Evolutionary conservation across 202 grass and related monocot genomes (phyloP), one percentile per base, ranked within the genome.

Genomic region (Bolboschoenoplectus hybrid): DNA sequence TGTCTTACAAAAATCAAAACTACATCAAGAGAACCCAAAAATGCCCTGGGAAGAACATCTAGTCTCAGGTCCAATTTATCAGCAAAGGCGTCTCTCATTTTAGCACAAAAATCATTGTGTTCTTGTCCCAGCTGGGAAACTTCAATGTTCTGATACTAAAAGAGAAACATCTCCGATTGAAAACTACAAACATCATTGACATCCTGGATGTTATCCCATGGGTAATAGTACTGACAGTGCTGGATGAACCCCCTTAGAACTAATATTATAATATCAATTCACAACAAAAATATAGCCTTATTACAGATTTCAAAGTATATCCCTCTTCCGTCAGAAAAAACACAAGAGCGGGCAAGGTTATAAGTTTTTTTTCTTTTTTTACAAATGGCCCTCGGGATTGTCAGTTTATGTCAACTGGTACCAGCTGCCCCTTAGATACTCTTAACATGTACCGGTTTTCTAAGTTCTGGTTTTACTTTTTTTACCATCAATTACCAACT

Each of bases 121-220:
- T 77, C 3, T 56, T 39, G 11, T 77, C 74, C 74, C 74, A 77
- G 74, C 11, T 56, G 32, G 56, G 74, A 49, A 76, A 56, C 32
- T 50, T 77, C 47, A 56, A 77, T 77, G 74, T 9, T 56, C 67
- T 38, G 32, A 56, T 52, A 38, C 74, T 77, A 77, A 77, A 77
- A 77, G 74, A 77, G 74, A 77, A 77, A 77, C 74, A 77, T 77
- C 74, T 77, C 74, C 10, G 74, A 77, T 77, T 77, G 74, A 77
- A 77, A 77, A 77, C 74, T 77, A 77, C 11, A 56, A 51, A 53
- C 74, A 77, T 77, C 74, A 77, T 55, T 56, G 74, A 77, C 74
- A 77, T 77, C 50, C 10, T n/a, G 50, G 74, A 77, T 77, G 50
- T 56, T 77, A 50, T 77, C 34, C 32, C 49, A 16, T 49, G 45